Evolutionary conservation across 371 early-diverging fungal species (phyloP).

Genomic region (Umbelopsis sp.): DNA sequence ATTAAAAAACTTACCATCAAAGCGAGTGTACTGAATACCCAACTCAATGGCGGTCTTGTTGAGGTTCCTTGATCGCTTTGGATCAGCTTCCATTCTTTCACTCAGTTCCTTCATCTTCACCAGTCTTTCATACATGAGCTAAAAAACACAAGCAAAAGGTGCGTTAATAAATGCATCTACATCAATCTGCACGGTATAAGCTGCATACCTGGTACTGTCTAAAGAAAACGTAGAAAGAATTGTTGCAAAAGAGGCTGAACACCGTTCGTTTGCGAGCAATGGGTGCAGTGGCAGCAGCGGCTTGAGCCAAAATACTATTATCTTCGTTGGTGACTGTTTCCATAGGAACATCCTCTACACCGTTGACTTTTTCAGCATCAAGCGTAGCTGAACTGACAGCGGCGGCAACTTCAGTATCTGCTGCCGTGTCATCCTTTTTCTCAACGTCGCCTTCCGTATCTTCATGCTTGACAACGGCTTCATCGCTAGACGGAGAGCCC

Average conservation of each 20-base stretch:
- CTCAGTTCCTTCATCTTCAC: slow-evolving; percentile 76
- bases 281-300: slow-evolving; percentile 52
- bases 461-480: slow-evolving; percentile 5
- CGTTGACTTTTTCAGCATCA: slow-evolving; percentile 31
- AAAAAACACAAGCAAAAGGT: slow-evolving; percentile 17
- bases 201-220: slow-evolving; percentile 77
- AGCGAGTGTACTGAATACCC: slow-evolving; percentile 68
- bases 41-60: slow-evolving; percentile 84
- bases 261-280: slow-evolving; percentile 39
- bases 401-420: slow-evolving; percentile 16
- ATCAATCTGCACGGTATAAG: no score
- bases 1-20: slow-evolving; percentile 43
- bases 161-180: no score
- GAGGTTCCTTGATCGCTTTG: slow-evolving; percentile 58
- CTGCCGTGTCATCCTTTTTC: slow-evolving; percentile 13
- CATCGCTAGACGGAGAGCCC: neutral
- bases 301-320: slow-evolving; percentile 49
- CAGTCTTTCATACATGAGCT: slow-evolving; percentile 84
- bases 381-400: slow-evolving; percentile 31
- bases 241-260: slow-evolving; percentile 76
- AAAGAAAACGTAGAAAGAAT: slow-evolving; percentile 84
- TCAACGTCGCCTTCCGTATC: slow-evolving; percentile 9
- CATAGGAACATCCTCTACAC: slow-evolving; percentile 30
- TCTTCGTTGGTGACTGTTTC: slow-evolving; percentile 31
- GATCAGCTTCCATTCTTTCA: slow-evolving; percentile 58